A percentile compares a stretch with the other conserved stretches of the same genome.
Evolutionary conservation across 2,329 filamentous ascomycete species (phyloP).

Genomic region (Botryotinia narcissicola): DNA sequence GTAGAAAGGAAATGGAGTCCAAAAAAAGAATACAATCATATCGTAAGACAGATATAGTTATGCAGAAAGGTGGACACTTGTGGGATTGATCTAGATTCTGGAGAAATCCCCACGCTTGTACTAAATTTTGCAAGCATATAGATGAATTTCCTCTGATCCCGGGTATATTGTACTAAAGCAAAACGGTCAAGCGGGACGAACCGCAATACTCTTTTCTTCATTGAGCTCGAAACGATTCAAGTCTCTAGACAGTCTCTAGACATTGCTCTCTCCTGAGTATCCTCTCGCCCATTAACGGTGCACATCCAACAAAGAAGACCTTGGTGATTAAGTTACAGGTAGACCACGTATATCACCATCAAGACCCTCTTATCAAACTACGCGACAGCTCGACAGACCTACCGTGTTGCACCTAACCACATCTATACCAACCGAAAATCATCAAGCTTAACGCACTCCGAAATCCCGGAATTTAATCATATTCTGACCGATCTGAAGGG

Average conservation of each 20-base stretch:
- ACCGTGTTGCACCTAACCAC: slow-evolving; percentile 6
- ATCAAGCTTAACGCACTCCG: not conserved
- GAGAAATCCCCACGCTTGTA: slow-evolving; percentile 1
- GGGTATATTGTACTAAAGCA: not conserved
- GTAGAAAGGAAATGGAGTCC: not conserved
- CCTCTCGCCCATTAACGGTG: not conserved
- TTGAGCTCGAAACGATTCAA: not conserved
- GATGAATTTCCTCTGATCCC: not conserved
- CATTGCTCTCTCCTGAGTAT: not conserved
- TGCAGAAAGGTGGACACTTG: not conserved
- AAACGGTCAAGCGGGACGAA: slow-evolving; percentile 14
- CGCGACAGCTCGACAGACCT: not conserved
- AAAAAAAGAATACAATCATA: not conserved
- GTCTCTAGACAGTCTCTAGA: not conserved
- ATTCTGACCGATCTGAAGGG: slow-evolving; percentile 18
- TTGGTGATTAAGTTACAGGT: not conserved
- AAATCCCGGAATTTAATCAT: slow-evolving; percentile 4
- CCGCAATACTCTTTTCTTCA: not conserved
- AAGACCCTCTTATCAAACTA: not conserved
- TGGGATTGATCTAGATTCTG: slow-evolving; percentile 4
- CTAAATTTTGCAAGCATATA: slow-evolving; percentile 4
- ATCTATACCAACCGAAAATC: not conserved
- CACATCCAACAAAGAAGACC: not conserved
- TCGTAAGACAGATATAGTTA: not conserved
- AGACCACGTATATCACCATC: not conserved